These are phyloP conservation scores for Gaillardinia entomophila DNA, from an alignment of 805 yeast genomes.

Conservation along the genomic window DNA sequence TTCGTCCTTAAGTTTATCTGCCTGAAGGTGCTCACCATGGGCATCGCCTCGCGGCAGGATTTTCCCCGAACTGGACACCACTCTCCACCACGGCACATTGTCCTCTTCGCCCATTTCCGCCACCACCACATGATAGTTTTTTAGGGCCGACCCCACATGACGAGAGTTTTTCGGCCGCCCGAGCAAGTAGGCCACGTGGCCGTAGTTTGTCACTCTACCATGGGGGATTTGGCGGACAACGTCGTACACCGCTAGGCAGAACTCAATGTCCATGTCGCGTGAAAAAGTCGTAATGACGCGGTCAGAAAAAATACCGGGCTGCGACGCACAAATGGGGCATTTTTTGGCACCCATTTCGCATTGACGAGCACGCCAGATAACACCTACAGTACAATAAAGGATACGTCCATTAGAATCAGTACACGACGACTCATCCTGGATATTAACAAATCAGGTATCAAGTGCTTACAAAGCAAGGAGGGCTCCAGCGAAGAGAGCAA, in stretches of 20 bases:
- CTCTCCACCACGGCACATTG: slow-evolving; percentile 76
- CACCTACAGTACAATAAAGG: too few relatives aligned
- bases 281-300: too few relatives aligned
- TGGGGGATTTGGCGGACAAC: slow-evolving; percentile 9
- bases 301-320: too few relatives aligned
- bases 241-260: slow-evolving; percentile 11
- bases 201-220: slow-evolving; percentile 16
- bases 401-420: not conserved
- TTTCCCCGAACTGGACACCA: slow-evolving; percentile 56
- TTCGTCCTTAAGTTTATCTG: slow-evolving; percentile 40
- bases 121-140: slow-evolving; percentile 29
- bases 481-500: not conserved
- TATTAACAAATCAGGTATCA: slow-evolving; percentile 8
- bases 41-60: slow-evolving; percentile 48
- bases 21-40: slow-evolving; percentile 42
- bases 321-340: too few relatives aligned
- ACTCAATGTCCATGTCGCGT: slow-evolving; percentile 6
- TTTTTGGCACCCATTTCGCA: too few relatives aligned
- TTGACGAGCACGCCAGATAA: too few relatives aligned
- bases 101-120: slow-evolving; percentile 17
- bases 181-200: slow-evolving; percentile 64
- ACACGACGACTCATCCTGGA: not conserved
- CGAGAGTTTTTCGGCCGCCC: slow-evolving; percentile 62
- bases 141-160: slow-evolving; percentile 69
- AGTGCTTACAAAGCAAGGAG: slow-evolving; percentile 18